A percentile compares a stretch with the other conserved stretches of the same genome.
Evolutionary conservation across 2,329 filamentous ascomycete genomes (phyloP).

Genomic region (Aureobasidium sp.): DNA sequence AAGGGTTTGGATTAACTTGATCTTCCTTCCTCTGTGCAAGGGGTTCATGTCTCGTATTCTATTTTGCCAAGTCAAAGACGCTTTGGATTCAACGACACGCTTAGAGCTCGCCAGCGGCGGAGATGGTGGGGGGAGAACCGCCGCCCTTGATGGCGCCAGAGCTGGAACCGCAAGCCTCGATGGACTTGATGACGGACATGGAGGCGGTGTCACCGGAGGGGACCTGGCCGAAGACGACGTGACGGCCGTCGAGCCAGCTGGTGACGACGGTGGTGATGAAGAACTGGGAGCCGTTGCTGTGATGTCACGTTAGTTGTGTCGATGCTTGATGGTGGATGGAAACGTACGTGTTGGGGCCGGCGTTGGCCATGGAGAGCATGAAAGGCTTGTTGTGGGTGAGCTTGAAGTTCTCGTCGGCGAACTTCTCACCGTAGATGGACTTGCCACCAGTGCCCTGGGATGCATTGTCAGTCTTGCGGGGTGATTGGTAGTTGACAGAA

Average conservation of each 20-base stretch:
- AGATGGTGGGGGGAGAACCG: constrained; percentile 47
- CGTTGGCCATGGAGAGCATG: constrained; percentile 96
- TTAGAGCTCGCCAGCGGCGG: constrained; percentile 37
- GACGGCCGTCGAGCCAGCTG: constrained; percentile 65
- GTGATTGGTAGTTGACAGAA: not conserved
- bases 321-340: not conserved
- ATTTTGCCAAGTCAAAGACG: constrained; percentile 3
- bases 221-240: constrained; percentile 80
- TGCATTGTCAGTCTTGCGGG: not conserved
- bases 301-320: constrained; percentile 10
- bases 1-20: not conserved
- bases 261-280: constrained; percentile 63
- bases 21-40: not conserved
- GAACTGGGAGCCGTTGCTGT: constrained; percentile 64
- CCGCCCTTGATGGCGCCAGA: constrained; percentile 45
- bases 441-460: constrained; percentile 78
- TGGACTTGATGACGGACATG: constrained; percentile 48
- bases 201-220: constrained; percentile 43
- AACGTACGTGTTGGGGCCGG: constrained; percentile 81
- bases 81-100: constrained; percentile 9
- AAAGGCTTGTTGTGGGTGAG: constrained; percentile 88
- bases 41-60: constrained; percentile 12
- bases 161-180: constrained; percentile 51
- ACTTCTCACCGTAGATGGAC: constrained; percentile 96
- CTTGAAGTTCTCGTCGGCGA: constrained; percentile 93